Evolutionary conservation across 768 basidiomycete genomes (phyloP).

Genomic region (Tylopilus sp.): DNA sequence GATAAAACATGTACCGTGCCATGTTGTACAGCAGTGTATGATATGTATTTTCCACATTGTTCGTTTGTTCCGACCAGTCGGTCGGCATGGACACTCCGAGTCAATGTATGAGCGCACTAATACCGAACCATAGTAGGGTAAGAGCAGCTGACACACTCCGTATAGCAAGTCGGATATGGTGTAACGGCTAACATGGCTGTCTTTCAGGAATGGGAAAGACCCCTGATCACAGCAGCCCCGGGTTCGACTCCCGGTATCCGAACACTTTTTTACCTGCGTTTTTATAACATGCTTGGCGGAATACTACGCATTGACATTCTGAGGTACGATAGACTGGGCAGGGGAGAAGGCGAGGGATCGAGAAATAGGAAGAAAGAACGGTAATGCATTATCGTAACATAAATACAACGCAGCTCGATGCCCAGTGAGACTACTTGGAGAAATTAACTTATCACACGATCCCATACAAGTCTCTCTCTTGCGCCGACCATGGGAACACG

Average conservation of each 20-base stretch:
- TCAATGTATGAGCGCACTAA: no score
- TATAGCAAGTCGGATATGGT: slow-evolving; percentile 30
- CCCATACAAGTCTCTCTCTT: slow-evolving; percentile 47
- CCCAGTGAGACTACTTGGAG: no score
- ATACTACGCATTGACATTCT: no score
- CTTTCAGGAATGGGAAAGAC: slow-evolving; percentile 18
- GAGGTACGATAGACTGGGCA: no score
- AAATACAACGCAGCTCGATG: no score
- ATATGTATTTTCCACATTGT: slow-evolving; percentile 12
- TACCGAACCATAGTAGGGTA: no score
- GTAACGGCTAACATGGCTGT: slow-evolving; percentile 37
- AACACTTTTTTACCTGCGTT: slow-evolving; percentile 14
- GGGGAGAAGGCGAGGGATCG: no score
- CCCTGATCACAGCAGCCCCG: slow-evolving; percentile 33
- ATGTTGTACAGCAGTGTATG: slow-evolving; percentile 2
- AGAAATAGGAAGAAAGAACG: no score
- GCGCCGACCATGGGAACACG: slow-evolving; percentile 60
- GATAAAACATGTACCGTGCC: slow-evolving; percentile 1
- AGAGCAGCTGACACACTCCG: rapidly evolving
- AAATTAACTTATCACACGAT: slow-evolving; percentile 17
- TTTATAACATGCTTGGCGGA: no score
- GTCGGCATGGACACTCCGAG: no score
- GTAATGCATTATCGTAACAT: no score
- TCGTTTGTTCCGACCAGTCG: neutral
- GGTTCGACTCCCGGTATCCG: slow-evolving; percentile 37